Conservation (phyloP, 1,284 basidiomycete genomes). For the Malassezia globosa region DNA sequence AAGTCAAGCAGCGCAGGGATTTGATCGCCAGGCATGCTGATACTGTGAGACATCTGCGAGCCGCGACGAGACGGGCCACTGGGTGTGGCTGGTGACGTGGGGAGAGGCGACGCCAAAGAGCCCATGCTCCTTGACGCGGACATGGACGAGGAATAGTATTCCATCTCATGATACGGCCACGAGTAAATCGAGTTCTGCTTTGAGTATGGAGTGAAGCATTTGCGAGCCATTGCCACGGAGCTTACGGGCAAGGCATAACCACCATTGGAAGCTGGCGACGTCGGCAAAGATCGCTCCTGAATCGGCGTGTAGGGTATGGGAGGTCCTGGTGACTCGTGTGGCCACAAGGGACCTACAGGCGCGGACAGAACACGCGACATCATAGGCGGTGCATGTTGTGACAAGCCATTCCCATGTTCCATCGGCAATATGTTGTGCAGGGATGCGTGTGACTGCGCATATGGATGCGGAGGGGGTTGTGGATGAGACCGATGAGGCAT, state of each 20-base stretch:
- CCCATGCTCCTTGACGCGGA: slow-evolving; percentile 31
- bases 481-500: slow-evolving; percentile 12
- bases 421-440: too few species aligned
- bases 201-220: slow-evolving; percentile 13
- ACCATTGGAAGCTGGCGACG: slow-evolving; percentile 20
- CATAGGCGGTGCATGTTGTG: not conserved
- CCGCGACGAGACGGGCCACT: not conserved
- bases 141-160: slow-evolving; percentile 19
- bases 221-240: slow-evolving; percentile 14
- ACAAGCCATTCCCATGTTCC: too few species aligned
- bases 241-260: slow-evolving; percentile 5
- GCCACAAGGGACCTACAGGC: slow-evolving; percentile 18
- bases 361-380: slow-evolving; percentile 27
- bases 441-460: too few species aligned
- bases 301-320: slow-evolving; percentile 1
- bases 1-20: slow-evolving; percentile 19
- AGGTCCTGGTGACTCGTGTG: slow-evolving; percentile 7
- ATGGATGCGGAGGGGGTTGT: too few species aligned
- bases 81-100: slow-evolving; percentile 18
- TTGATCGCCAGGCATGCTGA: slow-evolving; percentile 16
- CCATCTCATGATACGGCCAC: slow-evolving; percentile 4
- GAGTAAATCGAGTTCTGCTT: not conserved
- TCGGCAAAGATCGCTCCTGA: slow-evolving; percentile 20
- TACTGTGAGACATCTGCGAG: slow-evolving; percentile 12
- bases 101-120: slow-evolving; percentile 22